Base-by-base conservation (phyloP, 192 early-diverging fungal species). In the Coemansia sp. region DNA sequence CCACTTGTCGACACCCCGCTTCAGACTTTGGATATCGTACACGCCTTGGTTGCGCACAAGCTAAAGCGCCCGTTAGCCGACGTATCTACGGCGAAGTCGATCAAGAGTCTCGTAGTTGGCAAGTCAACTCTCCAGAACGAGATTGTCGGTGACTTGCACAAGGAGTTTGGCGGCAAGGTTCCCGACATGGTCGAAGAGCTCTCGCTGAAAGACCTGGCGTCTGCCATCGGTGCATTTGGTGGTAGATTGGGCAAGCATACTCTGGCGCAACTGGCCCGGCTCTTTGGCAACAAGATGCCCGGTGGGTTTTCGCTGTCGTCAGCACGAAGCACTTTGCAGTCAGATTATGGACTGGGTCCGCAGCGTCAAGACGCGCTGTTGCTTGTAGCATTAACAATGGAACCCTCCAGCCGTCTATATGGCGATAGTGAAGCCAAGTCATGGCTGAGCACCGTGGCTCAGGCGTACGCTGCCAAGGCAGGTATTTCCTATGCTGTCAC, bases 61-160 rank as follows among this genome's bases (percentile, higher is more conserved):
- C 83, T 94, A 58, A 95, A 95, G 87, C 94, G 95, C 84, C 73
- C 90, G 5, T 73, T 94, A 4, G 79, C 86, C 24, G 90, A 92
- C 22, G 76, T 97, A 50, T 88, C 93, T 24, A 73, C 89, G 34
- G 68, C 78, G 64, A 95, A 94, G 83, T 88, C 88, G 60, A 81
- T 85, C 40, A 85, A 98, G 86, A 90, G 93, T 46, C 88, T 96
- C 40, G 92, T 95, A 46, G 92, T 89, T 33, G 96, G 96, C 71
- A 98, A 98, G 78, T 95, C 92, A 11, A 97, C 94, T 38, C 87
- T 98, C 27, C 95, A 98, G 75, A 98, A 98, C 86, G 96, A 98
- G 72, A 94, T 98, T 46, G 84, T 98, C 57, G 96, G 95, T 78
- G 95, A 97, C 75, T 81, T 98, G 49, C 92, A 91, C 64, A 95